Base-by-base conservation (phyloP, 2,329 filamentous ascomycete species). In the Pseudogymnoascus sp. region DNA sequence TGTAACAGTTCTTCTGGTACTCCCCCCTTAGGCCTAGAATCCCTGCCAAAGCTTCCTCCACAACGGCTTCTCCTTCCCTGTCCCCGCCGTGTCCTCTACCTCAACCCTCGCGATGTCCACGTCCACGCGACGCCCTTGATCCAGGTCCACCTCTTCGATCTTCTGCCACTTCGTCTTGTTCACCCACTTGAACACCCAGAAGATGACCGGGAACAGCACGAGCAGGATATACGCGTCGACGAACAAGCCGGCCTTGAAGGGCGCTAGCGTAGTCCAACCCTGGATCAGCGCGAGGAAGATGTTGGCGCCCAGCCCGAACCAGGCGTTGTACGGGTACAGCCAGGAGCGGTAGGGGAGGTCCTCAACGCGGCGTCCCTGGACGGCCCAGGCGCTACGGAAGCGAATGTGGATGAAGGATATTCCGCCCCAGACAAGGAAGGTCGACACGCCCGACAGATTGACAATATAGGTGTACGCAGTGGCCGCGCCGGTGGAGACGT, bases 381-480 rank as follows among this genome's bases (percentile, higher is more conserved):
- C 74, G 8, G 73, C 69, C 85, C 85, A 87, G 0, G 86, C 87
- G 8, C 79, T 72, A 35, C 88, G 85, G 73, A 91, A 90, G 23
- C 87, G 85, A 64, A 91, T 85, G 69, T 91, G 88, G 3, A 84
- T 88, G 68, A 89, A 82, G 25, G 81, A 85, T 68, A 91, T 91
- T 38, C 80, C 80, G 2, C 79, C 87, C 88, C 88, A 91, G 42
- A 89, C 87, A 2, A 90, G 72, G 69, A 90, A 90, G 0, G 87
- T 89, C 38, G 85, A 86, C 1, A 90, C 86, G 3, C 87, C 88
- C 5, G 80, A 84, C 0, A 90, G 76, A 68, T 88, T 89, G 69
- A 90, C 84, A 63, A 91, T 88, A 73, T 89, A 89, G 5, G 72
- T 73, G 71, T 89, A 91, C 0, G 86, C 86, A 64, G 82, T 79